Conservation (phyloP, 2,329 filamentous ascomycete genomes). For the Cadophora gregata region DNA sequence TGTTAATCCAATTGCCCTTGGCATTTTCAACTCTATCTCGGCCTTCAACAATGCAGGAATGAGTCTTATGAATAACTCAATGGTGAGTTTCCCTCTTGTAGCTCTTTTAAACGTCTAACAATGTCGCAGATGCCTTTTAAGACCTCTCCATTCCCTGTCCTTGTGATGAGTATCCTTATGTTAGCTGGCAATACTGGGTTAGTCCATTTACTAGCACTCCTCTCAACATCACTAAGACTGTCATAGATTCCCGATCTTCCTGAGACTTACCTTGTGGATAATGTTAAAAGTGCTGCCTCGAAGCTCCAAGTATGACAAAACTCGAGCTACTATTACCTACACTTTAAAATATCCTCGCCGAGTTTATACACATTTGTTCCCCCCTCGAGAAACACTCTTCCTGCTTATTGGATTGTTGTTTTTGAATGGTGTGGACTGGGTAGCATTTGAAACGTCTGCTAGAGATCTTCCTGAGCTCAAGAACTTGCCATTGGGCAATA, state of each 20-base stretch:
- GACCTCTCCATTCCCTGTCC: conserved; percentile 48
- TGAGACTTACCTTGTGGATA: conserved; percentile 63
- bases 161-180: conserved; percentile 9
- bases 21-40: conserved; percentile 15
- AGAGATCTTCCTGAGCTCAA: conserved; percentile 63
- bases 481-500: conserved; percentile 55
- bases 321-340: conserved; percentile 54
- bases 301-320: conserved; percentile 44
- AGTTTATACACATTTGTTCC: conserved; percentile 69
- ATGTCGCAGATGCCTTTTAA: conserved; percentile 20
- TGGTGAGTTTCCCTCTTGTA: neutral
- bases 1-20: conserved; percentile 22
- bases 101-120: neutral
- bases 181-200: conserved; percentile 64
- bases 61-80: conserved; percentile 16
- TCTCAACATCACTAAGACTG: conserved; percentile 6
- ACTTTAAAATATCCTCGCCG: conserved; percentile 61
- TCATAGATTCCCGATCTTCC: conserved; percentile 60
- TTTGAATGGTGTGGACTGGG: conserved; percentile 68
- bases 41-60: conserved; percentile 23
- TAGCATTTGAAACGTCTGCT: conserved; percentile 68
- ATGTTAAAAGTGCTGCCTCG: conserved; percentile 49
- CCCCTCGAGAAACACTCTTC: conserved; percentile 67
- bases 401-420: conserved; percentile 63
- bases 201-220: neutral